Evolutionary conservation across 148 eudicot species (phyloP), one percentile per base, ranked within the genome.

Genomic region (Cornus suecica): DNA sequence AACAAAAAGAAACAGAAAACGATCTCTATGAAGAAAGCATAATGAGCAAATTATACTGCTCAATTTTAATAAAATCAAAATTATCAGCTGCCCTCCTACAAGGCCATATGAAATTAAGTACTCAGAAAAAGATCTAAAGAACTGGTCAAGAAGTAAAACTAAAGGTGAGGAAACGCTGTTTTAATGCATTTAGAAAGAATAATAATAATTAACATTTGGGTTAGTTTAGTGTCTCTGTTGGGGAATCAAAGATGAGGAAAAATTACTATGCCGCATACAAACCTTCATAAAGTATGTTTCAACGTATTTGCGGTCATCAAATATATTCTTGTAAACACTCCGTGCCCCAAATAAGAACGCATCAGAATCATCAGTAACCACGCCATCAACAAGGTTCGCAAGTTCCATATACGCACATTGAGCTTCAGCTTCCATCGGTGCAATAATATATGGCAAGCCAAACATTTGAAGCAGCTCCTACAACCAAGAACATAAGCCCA

Each of bases 341-440:
- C 82, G 88, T 54, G 97, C 93, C 68, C 99, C 99, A 87, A 95
- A 95, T 75, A 95, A 89, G 81, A 95, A 88, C 42, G 86, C 99
- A 85, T 95, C 99, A 77, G 99, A 95, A 84, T 95, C 99, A 83
- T 95, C 99, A 41, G 99, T 95, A 64, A 95, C 97, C 80, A 95
- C 99, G 76, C 99, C 97, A 84, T 95, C 99, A 76, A 95, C 99
- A 87, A 92, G 97, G 78, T 89, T 90, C 25, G 81, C 85, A 80
- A 88, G 89, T 86, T 95, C 97, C 99, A 95, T 84, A 78, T 84
- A 92, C 72, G 99, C 99, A 85, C 99, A 95, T 75, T 95, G 99
- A 77, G 99, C 99, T 90, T 95, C 99, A 79, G 99, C 99, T 84
- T 95, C 99, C 99, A 92, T 95, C n/a, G 99, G 97, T 74, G 99